A percentile compares a stretch with the other conserved stretches of the same genome.
Evolutionary conservation across 148 eudicot species (phyloP).

Genomic region (Suaeda aralocaspica): DNA sequence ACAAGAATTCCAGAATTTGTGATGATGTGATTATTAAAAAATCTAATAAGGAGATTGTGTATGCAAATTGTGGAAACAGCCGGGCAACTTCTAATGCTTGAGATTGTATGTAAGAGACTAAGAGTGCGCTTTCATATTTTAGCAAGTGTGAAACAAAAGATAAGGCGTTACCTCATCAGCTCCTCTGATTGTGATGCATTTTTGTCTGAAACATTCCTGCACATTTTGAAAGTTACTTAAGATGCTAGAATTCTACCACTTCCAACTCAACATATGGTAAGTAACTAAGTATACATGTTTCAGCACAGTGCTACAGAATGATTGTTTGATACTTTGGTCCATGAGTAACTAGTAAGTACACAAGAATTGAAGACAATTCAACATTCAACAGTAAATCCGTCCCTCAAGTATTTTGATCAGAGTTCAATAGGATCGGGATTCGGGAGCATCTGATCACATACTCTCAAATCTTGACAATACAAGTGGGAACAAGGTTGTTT

Average conservation of each 20-base stretch:
- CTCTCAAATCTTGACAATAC: too few species aligned
- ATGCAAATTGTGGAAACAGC: not conserved
- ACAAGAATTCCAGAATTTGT: not conserved
- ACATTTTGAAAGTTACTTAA: slow-evolving; percentile 10
- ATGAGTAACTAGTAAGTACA: not conserved
- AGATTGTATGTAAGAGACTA: too few species aligned
- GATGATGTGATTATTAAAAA: too few species aligned
- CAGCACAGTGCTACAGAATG: not conserved
- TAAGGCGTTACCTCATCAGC: slow-evolving; percentile 54
- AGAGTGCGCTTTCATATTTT: not conserved
- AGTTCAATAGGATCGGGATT: not conserved
- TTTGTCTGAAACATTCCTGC: slow-evolving; percentile 42
- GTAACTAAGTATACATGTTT: not conserved
- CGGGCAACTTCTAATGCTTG: not conserved
- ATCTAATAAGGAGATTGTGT: not conserved
- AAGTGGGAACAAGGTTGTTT: too few species aligned
- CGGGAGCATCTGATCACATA: not conserved
- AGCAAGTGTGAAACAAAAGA: not conserved
- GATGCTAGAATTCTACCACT: not conserved
- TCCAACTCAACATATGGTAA: not conserved
- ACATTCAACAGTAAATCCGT: not conserved
- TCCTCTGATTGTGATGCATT: slow-evolving; percentile 49
- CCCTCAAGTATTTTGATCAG: not conserved
- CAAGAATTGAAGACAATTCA: not conserved
- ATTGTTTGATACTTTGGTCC: not conserved